Conservation (phyloP, 176 grass and related monocot genomes). For the Tillandsia leiboldiana region DNA sequence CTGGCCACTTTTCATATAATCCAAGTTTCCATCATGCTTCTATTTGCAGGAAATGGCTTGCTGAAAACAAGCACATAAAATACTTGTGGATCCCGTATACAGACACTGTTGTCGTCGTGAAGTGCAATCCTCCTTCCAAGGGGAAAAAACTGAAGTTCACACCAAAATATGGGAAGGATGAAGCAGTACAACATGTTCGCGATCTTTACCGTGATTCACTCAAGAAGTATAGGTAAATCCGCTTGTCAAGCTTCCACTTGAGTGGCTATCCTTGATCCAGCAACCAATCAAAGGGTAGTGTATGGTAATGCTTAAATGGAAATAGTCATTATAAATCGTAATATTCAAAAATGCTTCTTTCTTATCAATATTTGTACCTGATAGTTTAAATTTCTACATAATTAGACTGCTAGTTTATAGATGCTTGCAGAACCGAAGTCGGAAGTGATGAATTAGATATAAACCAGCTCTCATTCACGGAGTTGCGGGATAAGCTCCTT, state of each 20-base stretch:
- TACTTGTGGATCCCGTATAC: constrained; percentile 85
- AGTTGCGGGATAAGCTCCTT: constrained; percentile 78
- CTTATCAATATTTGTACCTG: not conserved
- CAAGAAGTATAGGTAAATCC: constrained; percentile 47
- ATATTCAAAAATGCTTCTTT: not conserved
- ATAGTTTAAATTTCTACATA: constrained; percentile 21
- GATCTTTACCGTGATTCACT: constrained; percentile 72
- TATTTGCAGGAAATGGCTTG: constrained; percentile 71
- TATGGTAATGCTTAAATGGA: not conserved
- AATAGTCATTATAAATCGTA: not conserved
- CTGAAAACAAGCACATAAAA: constrained; percentile 81
- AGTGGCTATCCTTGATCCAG: not conserved
- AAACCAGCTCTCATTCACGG: constrained; percentile 72
- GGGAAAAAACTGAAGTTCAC: constrained; percentile 61
- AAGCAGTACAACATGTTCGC: constrained; percentile 63
- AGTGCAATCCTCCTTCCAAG: constrained; percentile 74
- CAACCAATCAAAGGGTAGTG: not conserved
- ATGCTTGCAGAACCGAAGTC: constrained; percentile 67
- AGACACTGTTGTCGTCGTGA: constrained; percentile 60
- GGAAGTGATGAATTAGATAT: constrained; percentile 50
- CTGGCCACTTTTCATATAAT: constrained; percentile 5
- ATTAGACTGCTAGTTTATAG: constrained; percentile 29
- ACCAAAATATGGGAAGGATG: constrained; percentile 66
- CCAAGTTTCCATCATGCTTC: constrained; percentile 8
- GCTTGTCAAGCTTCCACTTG: constrained; percentile 8